Conservation (phyloP, 352 stramenopile genomes). For the Globisporangium solare region DNA sequence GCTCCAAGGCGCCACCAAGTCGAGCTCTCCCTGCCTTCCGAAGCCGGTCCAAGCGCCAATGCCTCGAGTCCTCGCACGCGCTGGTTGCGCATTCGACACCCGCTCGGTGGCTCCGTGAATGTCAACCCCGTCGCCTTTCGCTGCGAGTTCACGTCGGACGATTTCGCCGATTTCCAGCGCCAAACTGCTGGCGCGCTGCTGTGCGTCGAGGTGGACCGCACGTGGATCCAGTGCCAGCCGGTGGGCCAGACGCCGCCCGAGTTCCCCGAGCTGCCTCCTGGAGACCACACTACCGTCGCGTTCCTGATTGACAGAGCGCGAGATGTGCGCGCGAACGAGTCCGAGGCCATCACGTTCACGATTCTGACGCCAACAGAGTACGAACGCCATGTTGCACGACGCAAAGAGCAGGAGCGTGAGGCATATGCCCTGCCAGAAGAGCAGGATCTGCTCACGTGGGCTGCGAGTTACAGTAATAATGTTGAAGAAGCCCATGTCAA, state of each 20-base stretch:
- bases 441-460: slow-evolving; percentile 12
- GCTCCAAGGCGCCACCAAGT: too few relatives aligned
- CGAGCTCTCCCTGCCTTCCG: too few relatives aligned
- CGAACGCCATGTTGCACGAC: slow-evolving; percentile 1
- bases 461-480: background rate
- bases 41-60: too few relatives aligned
- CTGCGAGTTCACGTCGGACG: background rate
- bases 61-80: background rate
- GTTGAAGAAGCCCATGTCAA: too few relatives aligned
- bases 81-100: background rate
- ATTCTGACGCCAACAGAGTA: slow-evolving; percentile 1
- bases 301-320: background rate
- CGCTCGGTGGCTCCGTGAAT: slow-evolving; percentile 8
- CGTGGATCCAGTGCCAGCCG: background rate
- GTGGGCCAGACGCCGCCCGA: background rate
- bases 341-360: slow-evolving; percentile 5
- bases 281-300: slow-evolving; percentile 4
- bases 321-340: background rate
- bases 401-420: background rate
- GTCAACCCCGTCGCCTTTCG: background rate
- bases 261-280: background rate
- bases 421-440: slow-evolving; percentile 1
- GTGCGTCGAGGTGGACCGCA: slow-evolving; percentile 9
- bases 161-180: background rate
- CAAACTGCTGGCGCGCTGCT: background rate